Evolutionary conservation across 768 basidiomycete species (phyloP).

Genomic region (Termitomyces sp.): DNA sequence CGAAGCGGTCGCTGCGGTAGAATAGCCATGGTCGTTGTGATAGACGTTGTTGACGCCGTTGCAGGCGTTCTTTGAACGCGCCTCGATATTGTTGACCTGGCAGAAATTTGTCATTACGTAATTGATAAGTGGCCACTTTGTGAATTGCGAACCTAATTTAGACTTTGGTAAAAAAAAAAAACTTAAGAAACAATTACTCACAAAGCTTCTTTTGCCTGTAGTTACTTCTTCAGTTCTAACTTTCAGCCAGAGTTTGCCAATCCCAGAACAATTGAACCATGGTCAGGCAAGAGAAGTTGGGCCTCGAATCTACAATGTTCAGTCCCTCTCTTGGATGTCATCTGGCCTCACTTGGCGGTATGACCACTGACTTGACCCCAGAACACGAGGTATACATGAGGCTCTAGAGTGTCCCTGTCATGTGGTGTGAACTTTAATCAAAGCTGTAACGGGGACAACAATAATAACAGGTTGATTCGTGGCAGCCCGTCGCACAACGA

Average conservation of each 20-base stretch:
- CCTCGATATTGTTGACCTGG: slow-evolving; percentile 4
- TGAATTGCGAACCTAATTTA: neutral
- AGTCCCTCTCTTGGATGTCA: neutral
- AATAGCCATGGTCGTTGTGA: slow-evolving; percentile 22
- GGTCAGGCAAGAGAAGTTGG: neutral
- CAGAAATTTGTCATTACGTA: slow-evolving; percentile 8
- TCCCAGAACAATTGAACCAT: neutral
- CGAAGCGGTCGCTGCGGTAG: slow-evolving; percentile 62
- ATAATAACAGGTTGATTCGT: neutral
- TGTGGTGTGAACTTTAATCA: neutral
- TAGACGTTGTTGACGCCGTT: neutral
- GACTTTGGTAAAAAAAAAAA: neutral
- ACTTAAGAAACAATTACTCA: neutral
- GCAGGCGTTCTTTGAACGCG: neutral
- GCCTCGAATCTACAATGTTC: neutral
- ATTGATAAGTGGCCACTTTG: neutral
- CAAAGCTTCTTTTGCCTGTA: neutral
- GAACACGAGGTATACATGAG: neutral
- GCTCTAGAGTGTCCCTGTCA: neutral
- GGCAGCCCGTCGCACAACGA: neutral
- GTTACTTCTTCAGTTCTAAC: neutral
- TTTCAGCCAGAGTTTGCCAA: neutral
- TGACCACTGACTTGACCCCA: neutral
- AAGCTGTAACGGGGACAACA: too few species aligned
- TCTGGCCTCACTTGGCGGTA: neutral